Conservation (phyloP, 371 early-diverging fungal species). For the Mortierella sp. region DNA sequence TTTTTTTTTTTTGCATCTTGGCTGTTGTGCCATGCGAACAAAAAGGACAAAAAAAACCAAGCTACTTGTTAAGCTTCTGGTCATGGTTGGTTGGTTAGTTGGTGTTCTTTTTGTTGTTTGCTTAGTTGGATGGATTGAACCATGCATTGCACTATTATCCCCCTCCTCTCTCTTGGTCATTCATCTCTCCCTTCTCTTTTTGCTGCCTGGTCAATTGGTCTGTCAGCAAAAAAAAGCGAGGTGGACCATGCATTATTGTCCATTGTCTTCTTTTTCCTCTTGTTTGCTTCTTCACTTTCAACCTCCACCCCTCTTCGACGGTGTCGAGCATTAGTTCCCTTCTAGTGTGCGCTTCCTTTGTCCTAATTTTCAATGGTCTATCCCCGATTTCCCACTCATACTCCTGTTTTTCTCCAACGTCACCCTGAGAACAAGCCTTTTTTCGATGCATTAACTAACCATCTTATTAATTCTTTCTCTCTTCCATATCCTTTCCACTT, state of each 20-base stretch:
- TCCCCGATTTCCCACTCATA: background rate
- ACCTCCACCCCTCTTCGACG: background rate
- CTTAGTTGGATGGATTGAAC: background rate
- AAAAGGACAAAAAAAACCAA: background rate
- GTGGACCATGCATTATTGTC: background rate
- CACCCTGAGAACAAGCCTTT: background rate
- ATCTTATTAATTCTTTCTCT: conserved; percentile 3
- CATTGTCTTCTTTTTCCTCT: background rate
- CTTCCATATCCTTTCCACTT: background rate
- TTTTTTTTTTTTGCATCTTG: background rate
- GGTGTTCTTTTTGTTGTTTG: background rate
- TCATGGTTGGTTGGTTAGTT: conserved; percentile 9
- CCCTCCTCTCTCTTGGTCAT: background rate
- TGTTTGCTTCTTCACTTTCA: background rate
- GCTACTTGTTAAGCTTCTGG: conserved; percentile 1
- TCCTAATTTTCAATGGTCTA: background rate
- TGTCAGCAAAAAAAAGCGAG: background rate
- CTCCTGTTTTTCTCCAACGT: background rate
- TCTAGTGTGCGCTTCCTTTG: background rate
- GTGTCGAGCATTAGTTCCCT: background rate
- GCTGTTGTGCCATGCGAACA: conserved; percentile 11
- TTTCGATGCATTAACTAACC: background rate
- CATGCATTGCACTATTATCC: background rate
- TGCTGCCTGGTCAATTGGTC: conserved; percentile 4
- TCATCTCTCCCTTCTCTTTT: background rate